A percentile compares a stretch with the other conserved stretches of the same genome.
Evolutionary conservation across 352 stramenopile genomes (phyloP).

Genomic region (Globisporangium alternatum): DNA sequence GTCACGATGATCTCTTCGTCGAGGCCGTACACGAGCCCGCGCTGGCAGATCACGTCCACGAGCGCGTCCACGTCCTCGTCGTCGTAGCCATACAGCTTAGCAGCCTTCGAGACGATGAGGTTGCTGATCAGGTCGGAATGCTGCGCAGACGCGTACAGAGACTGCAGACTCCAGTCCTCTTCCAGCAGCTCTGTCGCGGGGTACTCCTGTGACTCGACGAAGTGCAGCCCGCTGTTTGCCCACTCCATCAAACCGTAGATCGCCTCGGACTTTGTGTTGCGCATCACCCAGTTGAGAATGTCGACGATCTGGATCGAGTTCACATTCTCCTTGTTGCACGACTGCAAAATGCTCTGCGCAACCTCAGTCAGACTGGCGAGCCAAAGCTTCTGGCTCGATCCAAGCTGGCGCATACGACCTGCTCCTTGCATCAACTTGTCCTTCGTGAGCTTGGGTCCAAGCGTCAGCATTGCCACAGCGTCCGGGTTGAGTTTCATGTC

Average conservation of each 20-base stretch:
- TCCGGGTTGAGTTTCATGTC: slow-evolving; percentile 85
- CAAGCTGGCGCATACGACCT: slow-evolving; percentile 82
- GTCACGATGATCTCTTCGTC: slow-evolving; percentile 42
- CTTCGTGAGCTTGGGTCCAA: slow-evolving; percentile 86
- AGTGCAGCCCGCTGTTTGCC: slow-evolving; percentile 75
- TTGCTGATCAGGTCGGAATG: slow-evolving; percentile 27
- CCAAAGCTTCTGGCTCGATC: slow-evolving; percentile 61
- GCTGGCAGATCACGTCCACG: slow-evolving; percentile 19
- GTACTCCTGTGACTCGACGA: slow-evolving; percentile 28
- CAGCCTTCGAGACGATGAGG: slow-evolving; percentile 29
- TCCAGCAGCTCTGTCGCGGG: slow-evolving; percentile 30
- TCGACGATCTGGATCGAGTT: slow-evolving; percentile 26
- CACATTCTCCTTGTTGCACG: slow-evolving; percentile 8
- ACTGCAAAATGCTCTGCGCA: slow-evolving; percentile 34
- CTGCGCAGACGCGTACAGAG: slow-evolving; percentile 33
- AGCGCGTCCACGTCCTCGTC: slow-evolving; percentile 6
- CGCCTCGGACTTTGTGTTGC: slow-evolving; percentile 76
- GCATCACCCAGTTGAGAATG: slow-evolving; percentile 84
- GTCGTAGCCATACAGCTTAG: background rate
- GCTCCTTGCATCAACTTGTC: slow-evolving; percentile 94
- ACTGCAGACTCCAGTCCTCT: slow-evolving; percentile 50
- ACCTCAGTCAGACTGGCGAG: slow-evolving; percentile 74
- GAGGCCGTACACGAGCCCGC: slow-evolving; percentile 24
- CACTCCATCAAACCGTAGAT: slow-evolving; percentile 69
- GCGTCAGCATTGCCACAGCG: slow-evolving; percentile 73